Evolutionary conservation across 2,329 filamentous ascomycete genomes (phyloP).

Genomic region (Madurella fahalii): DNA sequence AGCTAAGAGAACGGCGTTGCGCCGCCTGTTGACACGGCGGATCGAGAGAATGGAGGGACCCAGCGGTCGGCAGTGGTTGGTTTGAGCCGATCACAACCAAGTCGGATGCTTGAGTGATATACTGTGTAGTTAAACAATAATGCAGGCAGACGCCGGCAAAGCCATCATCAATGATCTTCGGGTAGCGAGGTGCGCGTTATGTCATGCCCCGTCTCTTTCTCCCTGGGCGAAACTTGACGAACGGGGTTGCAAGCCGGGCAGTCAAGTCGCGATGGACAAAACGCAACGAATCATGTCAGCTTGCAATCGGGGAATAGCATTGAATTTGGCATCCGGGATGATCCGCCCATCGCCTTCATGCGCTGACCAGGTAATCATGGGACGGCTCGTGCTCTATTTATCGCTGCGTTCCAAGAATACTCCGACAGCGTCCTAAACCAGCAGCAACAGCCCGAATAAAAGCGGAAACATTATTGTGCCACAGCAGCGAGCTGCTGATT

Average conservation of each 20-base stretch:
- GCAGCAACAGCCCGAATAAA: constrained; percentile 7
- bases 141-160: not conserved
- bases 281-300: constrained; percentile 13
- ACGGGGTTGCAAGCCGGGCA: constrained; percentile 3
- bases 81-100: not conserved
- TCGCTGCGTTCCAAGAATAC: constrained; percentile 8
- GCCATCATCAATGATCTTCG: not conserved
- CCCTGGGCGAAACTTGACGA: no score
- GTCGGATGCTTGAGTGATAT: constrained; percentile 7
- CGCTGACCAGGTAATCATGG: constrained; percentile 18
- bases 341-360: constrained; percentile 15
- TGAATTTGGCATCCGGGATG: constrained; percentile 18
- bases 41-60: not conserved
- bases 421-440: constrained; percentile 1
- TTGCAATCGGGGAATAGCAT: constrained; percentile 18
- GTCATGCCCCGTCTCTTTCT: not conserved
- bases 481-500: not conserved
- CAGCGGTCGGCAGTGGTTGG: not conserved
- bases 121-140: not conserved
- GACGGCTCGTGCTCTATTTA: constrained; percentile 8
- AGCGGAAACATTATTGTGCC: constrained; percentile 3
- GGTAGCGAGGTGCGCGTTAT: constrained; percentile 3
- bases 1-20: constrained; percentile 16
- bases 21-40: constrained; percentile 4
- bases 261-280: constrained; percentile 1